Conservation (phyloP, 2,329 filamentous ascomycete genomes). For the Zalaria obscura region DNA sequence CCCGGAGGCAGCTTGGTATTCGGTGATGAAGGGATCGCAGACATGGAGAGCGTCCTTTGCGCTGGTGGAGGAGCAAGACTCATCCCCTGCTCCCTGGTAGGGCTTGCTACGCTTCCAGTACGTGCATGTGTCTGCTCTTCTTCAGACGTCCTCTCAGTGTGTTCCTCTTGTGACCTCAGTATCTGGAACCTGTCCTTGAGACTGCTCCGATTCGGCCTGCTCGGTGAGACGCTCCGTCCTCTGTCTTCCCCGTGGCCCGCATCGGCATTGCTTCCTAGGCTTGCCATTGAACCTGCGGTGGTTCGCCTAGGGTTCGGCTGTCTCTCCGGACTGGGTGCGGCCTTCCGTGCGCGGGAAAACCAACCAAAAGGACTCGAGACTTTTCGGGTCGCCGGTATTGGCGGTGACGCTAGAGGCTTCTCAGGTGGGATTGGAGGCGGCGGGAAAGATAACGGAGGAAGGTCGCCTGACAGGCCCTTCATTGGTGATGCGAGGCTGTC, state of each 20-base stretch:
- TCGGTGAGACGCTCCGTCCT: constrained; percentile 16
- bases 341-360: constrained; percentile 49
- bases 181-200: constrained; percentile 68
- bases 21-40: constrained; percentile 30
- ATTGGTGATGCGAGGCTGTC: constrained; percentile 12
- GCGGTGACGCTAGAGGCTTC: constrained; percentile 18
- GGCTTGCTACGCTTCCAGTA: constrained; percentile 26
- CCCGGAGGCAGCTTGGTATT: constrained; percentile 66
- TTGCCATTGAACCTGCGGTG: constrained; percentile 67
- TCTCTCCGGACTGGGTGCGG: constrained; percentile 37
- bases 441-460: constrained; percentile 46
- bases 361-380: constrained; percentile 80
- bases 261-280: constrained; percentile 67
- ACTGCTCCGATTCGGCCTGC: constrained; percentile 43
- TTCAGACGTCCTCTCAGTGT: constrained; percentile 6
- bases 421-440: constrained; percentile 22
- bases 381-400: constrained; percentile 44
- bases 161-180: constrained; percentile 61
- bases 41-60: constrained; percentile 8
- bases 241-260: constrained; percentile 37
- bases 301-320: constrained; percentile 43
- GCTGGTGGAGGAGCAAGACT: constrained; percentile 3
- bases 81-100: constrained; percentile 17
- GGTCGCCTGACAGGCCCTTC: constrained; percentile 58
- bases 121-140: constrained; percentile 17